A percentile compares a stretch with the other conserved stretches of the same genome.
Evolutionary conservation across 208 protist genomes (phyloP).

Genomic region (Crithidia sp.): DNA sequence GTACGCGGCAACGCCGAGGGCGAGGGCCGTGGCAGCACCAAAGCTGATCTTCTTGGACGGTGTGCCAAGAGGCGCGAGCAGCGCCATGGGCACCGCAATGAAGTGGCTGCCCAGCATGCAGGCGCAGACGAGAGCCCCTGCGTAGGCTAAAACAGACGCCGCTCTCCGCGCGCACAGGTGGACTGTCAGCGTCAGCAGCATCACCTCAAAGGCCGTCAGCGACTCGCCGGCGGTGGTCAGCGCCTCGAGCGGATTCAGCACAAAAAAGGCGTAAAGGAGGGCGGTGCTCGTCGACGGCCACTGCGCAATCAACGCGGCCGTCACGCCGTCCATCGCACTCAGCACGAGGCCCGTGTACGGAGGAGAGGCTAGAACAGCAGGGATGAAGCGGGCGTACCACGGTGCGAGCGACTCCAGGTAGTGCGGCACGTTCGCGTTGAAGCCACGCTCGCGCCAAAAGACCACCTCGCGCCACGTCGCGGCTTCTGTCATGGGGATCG

Average conservation of each 20-base stretch:
- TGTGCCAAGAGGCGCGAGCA: slow-evolving; percentile 62
- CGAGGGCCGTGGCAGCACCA: slow-evolving; percentile 9
- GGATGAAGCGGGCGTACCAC: slow-evolving; percentile 76
- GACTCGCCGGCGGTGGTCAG: slow-evolving; percentile 55
- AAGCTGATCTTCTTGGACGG: slow-evolving; percentile 20
- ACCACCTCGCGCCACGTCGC: slow-evolving; percentile 71
- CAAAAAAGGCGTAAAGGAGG: slow-evolving; percentile 68
- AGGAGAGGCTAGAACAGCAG: slow-evolving; percentile 32
- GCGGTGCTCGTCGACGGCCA: slow-evolving; percentile 45
- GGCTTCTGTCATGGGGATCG: slow-evolving; percentile 36
- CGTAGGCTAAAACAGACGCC: not conserved
- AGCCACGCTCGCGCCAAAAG: slow-evolving; percentile 57
- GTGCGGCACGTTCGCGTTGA: slow-evolving; percentile 29
- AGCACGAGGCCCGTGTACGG: slow-evolving; percentile 45
- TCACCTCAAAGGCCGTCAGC: slow-evolving; percentile 60
- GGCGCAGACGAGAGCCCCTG: slow-evolving; percentile 33
- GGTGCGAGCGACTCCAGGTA: slow-evolving; percentile 52
- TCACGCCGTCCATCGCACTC: slow-evolving; percentile 66
- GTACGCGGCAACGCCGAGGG: slow-evolving; percentile 27
- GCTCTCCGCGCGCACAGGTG: slow-evolving; percentile 36
- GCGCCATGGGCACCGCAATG: slow-evolving; percentile 53
- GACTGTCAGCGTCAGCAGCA: slow-evolving; percentile 51
- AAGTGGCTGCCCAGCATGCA: slow-evolving; percentile 51
- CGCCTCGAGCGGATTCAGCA: slow-evolving; percentile 67
- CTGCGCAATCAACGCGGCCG: slow-evolving; percentile 51